These are phyloP conservation scores for Phaseolus lunatus DNA, from an alignment of 306 rosid species.

Conservation along the genomic window DNA sequence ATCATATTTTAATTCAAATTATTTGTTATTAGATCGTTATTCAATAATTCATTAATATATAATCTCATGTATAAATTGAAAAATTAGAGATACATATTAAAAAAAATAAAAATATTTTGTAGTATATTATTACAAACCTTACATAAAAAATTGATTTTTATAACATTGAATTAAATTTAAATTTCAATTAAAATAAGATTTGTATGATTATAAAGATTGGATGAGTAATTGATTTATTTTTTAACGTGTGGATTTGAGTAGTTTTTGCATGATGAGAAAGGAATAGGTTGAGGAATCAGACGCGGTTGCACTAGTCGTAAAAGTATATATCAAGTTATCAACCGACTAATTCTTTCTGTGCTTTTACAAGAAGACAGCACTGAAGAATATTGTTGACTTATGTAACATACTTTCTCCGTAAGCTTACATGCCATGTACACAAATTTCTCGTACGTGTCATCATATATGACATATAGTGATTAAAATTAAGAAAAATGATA, in stretches of 20 bases:
- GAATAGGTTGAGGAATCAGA: constrained; percentile 29
- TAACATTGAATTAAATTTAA: too few species aligned
- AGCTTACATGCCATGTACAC: constrained; percentile 49
- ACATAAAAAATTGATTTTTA: too few species aligned
- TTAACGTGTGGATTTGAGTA: neutral
- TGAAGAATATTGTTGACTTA: constrained; percentile 66
- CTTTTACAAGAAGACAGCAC: constrained; percentile 49
- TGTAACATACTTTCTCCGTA: constrained; percentile 35
- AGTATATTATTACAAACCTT: too few species aligned
- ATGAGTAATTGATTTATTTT: neutral
- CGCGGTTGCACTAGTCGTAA: constrained; percentile 40
- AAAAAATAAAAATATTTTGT: too few species aligned
- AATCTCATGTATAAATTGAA: too few species aligned
- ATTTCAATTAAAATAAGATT: too few species aligned
- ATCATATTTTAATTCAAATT: too few species aligned
- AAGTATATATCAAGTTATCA: constrained; percentile 15
- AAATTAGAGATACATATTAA: too few species aligned
- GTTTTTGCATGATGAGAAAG: neutral
- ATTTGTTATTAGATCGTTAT: too few species aligned
- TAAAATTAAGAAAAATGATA: neutral
- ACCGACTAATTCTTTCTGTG: constrained; percentile 56
- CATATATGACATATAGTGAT: neutral
- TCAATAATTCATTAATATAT: too few species aligned
- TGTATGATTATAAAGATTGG: too few species aligned
- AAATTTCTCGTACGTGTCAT: constrained; percentile 43